Evolutionary conservation across 1,284 basidiomycete genomes (phyloP), one percentile per base, ranked within the genome.

Genomic region (Cutaneotrichosporon sp.): DNA sequence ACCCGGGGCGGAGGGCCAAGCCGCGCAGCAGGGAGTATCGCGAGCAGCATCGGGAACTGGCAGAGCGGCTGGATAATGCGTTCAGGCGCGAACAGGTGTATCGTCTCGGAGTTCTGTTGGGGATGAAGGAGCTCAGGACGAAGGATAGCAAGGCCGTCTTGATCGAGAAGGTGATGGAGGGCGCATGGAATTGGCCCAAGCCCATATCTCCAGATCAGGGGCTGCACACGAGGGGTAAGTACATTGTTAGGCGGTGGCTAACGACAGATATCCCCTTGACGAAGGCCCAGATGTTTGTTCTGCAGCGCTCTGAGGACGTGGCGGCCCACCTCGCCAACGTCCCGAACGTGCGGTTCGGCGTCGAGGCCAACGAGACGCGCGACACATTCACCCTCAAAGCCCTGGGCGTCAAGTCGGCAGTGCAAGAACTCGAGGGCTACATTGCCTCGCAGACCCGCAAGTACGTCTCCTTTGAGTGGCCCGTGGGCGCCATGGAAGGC

Each of bases 201-300:
- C 48, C 48, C 4, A 3, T 32, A 25, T 8, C 20, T 22, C 10
- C 11, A 12, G 37, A 46, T 11, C 34, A 37, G 45, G 27, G 22
- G 44, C 29, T 17, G 32, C 37, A 25, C 14, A 25, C 29, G n/a
- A 9, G 20, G 26, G 12, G 24, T 29, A n/a, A 29, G 32, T 22
- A 5, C 12, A 7, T 20, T n/a, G 5, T 10, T 20, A 14, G n/a
- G 32, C 14, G 2, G 8, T 6, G 9, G 41, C 51, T 53, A 22
- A 53, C 35, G 1, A 5, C 26, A 59, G 60, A 52, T 3, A 54
- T 55, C 45, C 24, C 34, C 2, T 8, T 63, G 17, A 19, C 48
- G 4, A 20, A 53, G 0, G 47, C 54, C 3, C 55, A 61, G 44
- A 45, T 63, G 41, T 63, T 63, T 46, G 46, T 61, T 24, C 37